Base-by-base conservation (phyloP, 75 land plant genomes). In the Pinus taeda region DNA sequence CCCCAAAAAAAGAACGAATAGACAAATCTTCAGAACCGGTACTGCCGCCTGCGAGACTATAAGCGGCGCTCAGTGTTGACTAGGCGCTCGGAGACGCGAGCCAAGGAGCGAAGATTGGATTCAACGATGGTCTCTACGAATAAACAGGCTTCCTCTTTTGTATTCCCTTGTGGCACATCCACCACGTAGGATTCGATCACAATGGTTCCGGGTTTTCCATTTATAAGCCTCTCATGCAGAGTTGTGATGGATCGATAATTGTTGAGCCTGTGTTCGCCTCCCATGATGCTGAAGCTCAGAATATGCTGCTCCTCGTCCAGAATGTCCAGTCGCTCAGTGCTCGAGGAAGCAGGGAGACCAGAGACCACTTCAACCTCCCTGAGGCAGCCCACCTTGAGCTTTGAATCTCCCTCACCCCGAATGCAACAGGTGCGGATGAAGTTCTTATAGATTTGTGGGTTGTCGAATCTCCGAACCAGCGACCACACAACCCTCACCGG, bases 161-260 rank as follows among this genome's bases (percentile, higher is more conserved):
- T 87, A 70, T 93, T 93, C 78, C 96, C 96, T 14, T 76, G 85
- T 49, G 96, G 96, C 78, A 93, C 85, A 49, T 93, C 96, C 37
- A 93, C 96, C 13, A 88, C 92, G 79, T 93, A 93, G 21, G 96
- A 93, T 64, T 93, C 96, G 75, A 93, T 57, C 42, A 92, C 96
- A 0, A 89, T 78, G 42, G 86, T 85, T 2, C 83, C 24, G 20
- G 18, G 78, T 81, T 42, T 57, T 78, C 17, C 7, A 30, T 62
- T 22, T 17, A 76, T 58, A 45, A 60, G 12, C 55, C 73, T 21
- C 57, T 79, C 85, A 61, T 85, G 84, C 42, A 93, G 83, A 30
- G 91, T 81, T 12, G 95, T 94, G 45, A 94, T 89, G 74, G 95
- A 92, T 42, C 77, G n/a, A 89, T 94, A 94, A 69, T 92, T 92